Evolutionary conservation across 805 yeast species (phyloP), one percentile per base, ranked within the genome.

Genomic region (Cyberlindnera maclurae): DNA sequence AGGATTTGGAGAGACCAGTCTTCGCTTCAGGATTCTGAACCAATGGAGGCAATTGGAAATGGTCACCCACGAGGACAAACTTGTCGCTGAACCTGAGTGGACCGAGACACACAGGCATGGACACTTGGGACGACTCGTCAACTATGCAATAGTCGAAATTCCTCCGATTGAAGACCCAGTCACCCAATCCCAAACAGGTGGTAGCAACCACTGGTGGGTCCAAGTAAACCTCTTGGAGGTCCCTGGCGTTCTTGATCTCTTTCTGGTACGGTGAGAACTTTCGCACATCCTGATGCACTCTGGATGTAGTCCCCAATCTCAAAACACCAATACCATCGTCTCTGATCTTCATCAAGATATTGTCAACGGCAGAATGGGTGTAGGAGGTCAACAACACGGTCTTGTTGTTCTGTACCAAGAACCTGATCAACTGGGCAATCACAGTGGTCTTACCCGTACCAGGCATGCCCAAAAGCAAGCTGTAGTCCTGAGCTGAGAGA

Each of bases 361-460:
- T 93, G 57, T 93, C 98, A 5, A 93, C 97, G 0, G 98, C 97
- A 0, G 97, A 84, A 57, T 93, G 94, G 0, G 98, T 93, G 54
- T 85, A 88, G 0, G 96, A 83, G 0, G 96, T 76, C 34, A 93
- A 60, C 17, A 93, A 63, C 1, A 93, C 81, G 1, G 82, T 68
- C 53, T 83, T 83, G 1, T 75, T 77, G 34, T 70, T 68, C 1
- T 62, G 60, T 3, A 79, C 81, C 22, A 93, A 56, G 30, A 73
- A 64, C 41, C 72, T 68, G 31, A 89, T 80, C 13, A 93, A 52
- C 33, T 80, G 78, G 0, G 94, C 82, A 38, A 93, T 88, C 0
- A 89, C 83, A 0, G 97, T 87, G 2, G 96, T 87, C 54, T 87
- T 87, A 9, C 96, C 98, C 0, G 97, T 93, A 4, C 98, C 98